A percentile compares a stretch with the other conserved stretches of the same genome.
Conservation (phyloP, 163 green algal species). For the Prototheca stagnorum region DNA sequence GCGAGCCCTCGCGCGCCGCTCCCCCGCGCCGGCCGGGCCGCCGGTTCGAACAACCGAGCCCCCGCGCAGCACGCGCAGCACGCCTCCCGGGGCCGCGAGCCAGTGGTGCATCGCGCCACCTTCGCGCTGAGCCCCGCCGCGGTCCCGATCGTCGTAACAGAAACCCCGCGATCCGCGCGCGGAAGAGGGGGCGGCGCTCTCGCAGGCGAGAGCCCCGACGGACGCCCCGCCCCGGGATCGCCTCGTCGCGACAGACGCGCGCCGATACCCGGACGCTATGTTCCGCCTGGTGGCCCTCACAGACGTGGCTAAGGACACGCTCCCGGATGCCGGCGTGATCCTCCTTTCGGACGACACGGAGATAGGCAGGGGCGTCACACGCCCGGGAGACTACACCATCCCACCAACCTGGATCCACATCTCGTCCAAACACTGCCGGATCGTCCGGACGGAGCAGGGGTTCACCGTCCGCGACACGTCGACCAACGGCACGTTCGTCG, state of each 20-base stretch:
- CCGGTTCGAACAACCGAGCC: neutral
- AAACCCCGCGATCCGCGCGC: no score
- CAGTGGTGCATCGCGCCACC: neutral
- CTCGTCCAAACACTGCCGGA: neutral
- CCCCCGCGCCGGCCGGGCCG: neutral
- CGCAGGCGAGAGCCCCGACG: no score
- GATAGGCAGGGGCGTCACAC: neutral
- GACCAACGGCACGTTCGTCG: conserved; percentile 13
- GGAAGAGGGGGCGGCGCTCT: no score
- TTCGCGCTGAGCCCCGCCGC: no score
- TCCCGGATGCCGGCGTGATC: neutral
- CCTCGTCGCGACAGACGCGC: no score
- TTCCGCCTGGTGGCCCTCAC: conserved; percentile 1
- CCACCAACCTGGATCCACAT: conserved; percentile 10
- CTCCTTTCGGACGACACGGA: neutral
- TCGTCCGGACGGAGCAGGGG: neutral
- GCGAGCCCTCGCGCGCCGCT: no score
- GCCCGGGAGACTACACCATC: neutral
- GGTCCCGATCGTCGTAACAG: no score
- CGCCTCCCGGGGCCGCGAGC: no score
- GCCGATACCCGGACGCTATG: no score
- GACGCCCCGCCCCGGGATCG: no score
- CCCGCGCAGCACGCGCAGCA: neutral
- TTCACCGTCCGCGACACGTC: conserved; percentile 2
- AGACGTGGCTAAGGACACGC: neutral